A percentile compares a stretch with the other conserved stretches of the same genome.
Evolutionary conservation across 768 basidiomycete genomes (phyloP).

Genomic region (Cystobasidium onofrii): DNA sequence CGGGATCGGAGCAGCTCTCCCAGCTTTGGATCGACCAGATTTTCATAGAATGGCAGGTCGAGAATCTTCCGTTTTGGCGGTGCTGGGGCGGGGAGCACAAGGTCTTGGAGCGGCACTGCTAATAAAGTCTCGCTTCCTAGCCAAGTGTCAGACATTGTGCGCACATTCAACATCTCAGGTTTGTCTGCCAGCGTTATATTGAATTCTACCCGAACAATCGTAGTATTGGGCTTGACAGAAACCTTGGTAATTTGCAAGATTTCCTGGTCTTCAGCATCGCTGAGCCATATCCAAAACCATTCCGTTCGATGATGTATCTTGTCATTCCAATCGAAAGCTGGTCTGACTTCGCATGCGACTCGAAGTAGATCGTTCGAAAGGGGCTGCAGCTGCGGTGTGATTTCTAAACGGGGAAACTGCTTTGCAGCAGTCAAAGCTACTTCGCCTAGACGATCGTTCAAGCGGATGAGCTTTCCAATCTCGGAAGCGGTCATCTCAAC

Average conservation of each 20-base stretch:
- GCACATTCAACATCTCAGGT: slow-evolving; percentile 63
- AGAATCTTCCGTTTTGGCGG: slow-evolving; percentile 42
- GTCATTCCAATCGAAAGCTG: slow-evolving; percentile 69
- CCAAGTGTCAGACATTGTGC: slow-evolving; percentile 84
- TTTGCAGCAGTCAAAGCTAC: slow-evolving; percentile 70
- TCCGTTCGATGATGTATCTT: slow-evolving; percentile 67
- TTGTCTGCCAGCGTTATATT: slow-evolving; percentile 63
- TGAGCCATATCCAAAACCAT: slow-evolving; percentile 93
- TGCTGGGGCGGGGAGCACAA: slow-evolving; percentile 61
- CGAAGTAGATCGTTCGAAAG: slow-evolving; percentile 75
- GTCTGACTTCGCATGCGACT: slow-evolving; percentile 58
- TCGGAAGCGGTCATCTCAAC: slow-evolving; percentile 59
- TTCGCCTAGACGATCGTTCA: slow-evolving; percentile 75
- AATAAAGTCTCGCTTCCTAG: slow-evolving; percentile 76
- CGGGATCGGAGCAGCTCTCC: slow-evolving; percentile 51
- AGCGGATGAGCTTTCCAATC: slow-evolving; percentile 68
- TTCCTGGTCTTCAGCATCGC: slow-evolving; percentile 68
- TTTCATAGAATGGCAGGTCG: slow-evolving; percentile 55
- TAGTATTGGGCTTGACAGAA: slow-evolving; percentile 61
- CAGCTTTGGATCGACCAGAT: slow-evolving; percentile 54
- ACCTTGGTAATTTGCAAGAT: slow-evolving; percentile 75
- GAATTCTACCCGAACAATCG: slow-evolving; percentile 61
- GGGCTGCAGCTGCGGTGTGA: slow-evolving; percentile 67
- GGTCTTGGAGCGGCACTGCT: slow-evolving; percentile 55
- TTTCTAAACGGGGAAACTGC: slow-evolving; percentile 67